A percentile compares a stretch with the other conserved stretches of the same genome.
Conservation (phyloP, 768 basidiomycete species). For the Psilocybe cubensis region DNA sequence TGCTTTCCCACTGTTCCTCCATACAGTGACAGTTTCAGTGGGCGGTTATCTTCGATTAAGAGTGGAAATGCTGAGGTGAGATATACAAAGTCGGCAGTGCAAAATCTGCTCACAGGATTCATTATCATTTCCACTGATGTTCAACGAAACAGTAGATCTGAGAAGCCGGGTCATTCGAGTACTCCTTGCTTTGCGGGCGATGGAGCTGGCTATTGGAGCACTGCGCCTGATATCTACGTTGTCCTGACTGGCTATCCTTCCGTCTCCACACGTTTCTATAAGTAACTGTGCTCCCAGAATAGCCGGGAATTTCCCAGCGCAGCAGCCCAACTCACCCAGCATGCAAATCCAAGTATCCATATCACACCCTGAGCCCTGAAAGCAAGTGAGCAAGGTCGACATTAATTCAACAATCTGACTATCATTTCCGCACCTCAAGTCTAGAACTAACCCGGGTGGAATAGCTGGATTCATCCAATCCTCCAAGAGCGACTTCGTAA, state of each 20-base stretch:
- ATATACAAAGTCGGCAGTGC: background rate
- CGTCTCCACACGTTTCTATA: constrained; percentile 5
- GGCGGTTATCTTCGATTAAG: background rate
- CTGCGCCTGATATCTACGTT: background rate
- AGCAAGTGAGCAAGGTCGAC: background rate
- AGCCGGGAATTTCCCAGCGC: background rate
- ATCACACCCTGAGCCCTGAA: constrained; percentile 21
- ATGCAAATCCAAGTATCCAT: constrained; percentile 33
- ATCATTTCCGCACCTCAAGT: constrained; percentile 1
- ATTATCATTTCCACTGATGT: background rate
- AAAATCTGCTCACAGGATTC: background rate
- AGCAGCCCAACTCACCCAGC: constrained; percentile 23
- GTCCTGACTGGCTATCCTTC: background rate
- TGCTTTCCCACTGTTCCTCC: background rate
- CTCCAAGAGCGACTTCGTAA: constrained; percentile 15
- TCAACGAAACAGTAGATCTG: background rate
- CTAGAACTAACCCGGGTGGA: constrained; percentile 1
- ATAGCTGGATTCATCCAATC: background rate
- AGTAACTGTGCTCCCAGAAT: background rate
- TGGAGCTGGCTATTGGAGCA: background rate
- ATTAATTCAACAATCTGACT: background rate
- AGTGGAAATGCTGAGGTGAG: background rate
- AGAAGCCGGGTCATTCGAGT: background rate
- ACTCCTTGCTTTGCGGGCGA: background rate
- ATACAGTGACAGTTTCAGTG: constrained; percentile 10